Conservation (phyloP, 352 stramenopile species). For the Pythium sp. region DNA sequence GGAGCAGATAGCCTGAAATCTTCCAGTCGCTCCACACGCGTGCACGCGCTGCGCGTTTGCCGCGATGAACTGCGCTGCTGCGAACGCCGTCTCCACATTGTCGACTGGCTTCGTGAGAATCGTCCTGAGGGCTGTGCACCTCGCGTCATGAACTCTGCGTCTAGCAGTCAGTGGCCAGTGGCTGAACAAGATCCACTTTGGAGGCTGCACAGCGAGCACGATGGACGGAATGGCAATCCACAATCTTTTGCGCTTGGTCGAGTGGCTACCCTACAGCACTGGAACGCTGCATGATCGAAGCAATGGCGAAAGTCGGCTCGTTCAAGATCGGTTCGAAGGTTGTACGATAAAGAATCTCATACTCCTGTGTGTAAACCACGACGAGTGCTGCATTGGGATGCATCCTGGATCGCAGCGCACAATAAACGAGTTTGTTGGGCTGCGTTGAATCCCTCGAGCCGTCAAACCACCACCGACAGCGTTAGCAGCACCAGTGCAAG, state of each 20-base stretch:
- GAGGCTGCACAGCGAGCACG: not conserved
- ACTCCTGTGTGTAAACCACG: too few relatives aligned
- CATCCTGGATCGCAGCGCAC: not conserved
- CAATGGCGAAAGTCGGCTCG: not conserved
- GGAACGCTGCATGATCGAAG: not conserved
- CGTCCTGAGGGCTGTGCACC: not conserved
- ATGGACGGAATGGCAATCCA: not conserved
- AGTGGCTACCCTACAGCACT: not conserved
- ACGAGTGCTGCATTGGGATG: not conserved
- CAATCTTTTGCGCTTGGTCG: not conserved
- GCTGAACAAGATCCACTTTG: not conserved
- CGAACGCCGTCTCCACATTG: not conserved
- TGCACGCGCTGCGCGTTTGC: too few relatives aligned
- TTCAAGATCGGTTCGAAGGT: not conserved
- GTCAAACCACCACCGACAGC: not conserved
- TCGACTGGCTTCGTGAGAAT: not conserved
- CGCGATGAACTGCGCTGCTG: too few relatives aligned
- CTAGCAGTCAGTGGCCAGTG: not conserved
- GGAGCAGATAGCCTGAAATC: too few relatives aligned
- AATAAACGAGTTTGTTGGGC: not conserved
- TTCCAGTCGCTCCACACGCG: too few relatives aligned
- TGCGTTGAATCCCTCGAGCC: not conserved
- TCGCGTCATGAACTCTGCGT: not conserved
- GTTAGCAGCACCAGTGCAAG: not conserved
- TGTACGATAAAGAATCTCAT: not conserved